Evolutionary conservation across 208 protist genomes (phyloP).

Genomic region (Cochliopodium minus): DNA sequence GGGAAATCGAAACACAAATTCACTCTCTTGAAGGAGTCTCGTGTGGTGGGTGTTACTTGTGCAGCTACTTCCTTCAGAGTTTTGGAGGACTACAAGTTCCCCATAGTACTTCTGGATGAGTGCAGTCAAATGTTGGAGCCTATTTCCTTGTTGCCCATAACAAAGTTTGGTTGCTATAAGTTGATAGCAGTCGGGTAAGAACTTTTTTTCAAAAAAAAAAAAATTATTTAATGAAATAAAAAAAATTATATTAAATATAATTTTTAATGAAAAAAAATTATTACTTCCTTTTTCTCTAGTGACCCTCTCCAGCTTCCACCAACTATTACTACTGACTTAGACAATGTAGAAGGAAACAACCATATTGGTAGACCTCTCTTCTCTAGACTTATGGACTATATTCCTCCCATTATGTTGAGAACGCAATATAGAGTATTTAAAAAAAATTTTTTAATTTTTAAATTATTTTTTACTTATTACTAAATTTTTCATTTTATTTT

Average conservation of each 20-base stretch:
- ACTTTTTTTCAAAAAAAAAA: not conserved
- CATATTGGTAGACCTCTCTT: no score
- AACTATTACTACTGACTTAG: constrained; percentile 13
- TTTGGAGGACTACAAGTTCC: constrained; percentile 31
- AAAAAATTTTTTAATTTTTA: constrained; percentile 2
- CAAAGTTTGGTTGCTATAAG: constrained; percentile 19
- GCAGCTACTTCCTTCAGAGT: constrained; percentile 33
- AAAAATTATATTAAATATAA: not conserved
- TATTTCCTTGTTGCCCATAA: constrained; percentile 33
- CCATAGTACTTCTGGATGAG: constrained; percentile 49
- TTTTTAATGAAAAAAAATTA: not conserved
- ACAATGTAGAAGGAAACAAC: constrained; percentile 2
- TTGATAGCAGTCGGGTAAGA: constrained; percentile 15
- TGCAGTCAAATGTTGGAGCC: constrained; percentile 47
- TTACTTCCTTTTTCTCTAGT: constrained; percentile 14
- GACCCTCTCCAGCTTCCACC: constrained; percentile 52
- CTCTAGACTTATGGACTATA: no score
- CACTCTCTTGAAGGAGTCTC: not conserved
- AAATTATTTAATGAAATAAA: not conserved
- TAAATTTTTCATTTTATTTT: not conserved
- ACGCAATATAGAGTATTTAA: constrained; percentile 39
- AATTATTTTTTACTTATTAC: not conserved
- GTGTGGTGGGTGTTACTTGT: constrained; percentile 45
- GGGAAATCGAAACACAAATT: no score
- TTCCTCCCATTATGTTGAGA: constrained; percentile 33